phyloP scores from a whole-genome alignment of 2,329 filamentous ascomycete genomes.

The Arachnopeziza araneosa region DNA sequence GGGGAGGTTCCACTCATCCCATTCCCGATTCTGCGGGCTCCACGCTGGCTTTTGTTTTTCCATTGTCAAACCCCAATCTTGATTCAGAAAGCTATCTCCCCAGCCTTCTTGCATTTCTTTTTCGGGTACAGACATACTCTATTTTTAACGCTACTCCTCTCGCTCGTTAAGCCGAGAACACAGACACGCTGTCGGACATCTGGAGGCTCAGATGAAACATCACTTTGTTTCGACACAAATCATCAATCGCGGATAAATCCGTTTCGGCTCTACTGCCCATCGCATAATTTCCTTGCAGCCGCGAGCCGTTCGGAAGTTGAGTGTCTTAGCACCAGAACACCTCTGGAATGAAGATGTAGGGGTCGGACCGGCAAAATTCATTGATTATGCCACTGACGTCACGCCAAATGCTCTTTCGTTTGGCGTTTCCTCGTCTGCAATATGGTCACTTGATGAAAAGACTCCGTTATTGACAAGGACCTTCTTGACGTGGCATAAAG shows the following conservation, averaged over 20 bases:
- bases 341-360: not conserved
- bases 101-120: no score
- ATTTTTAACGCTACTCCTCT: no score
- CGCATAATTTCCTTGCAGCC: not conserved
- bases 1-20: no score
- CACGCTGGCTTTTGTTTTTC: no score
- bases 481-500: not conserved
- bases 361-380: not conserved
- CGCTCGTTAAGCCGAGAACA: no score
- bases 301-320: not conserved
- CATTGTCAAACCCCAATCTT: no score
- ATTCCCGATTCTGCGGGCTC: no score
- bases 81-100: no score
- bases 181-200: no score
- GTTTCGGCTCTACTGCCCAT: not conserved
- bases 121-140: no score
- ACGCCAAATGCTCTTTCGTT: constrained; percentile 1
- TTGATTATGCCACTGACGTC: not conserved
- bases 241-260: not conserved
- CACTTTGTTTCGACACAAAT: not conserved
- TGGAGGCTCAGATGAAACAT: not conserved
- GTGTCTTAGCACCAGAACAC: not conserved
- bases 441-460: constrained; percentile 3
- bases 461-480: not conserved
- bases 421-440: not conserved